Percentiles rank a stretch among this genome's conserved stretches.
These are phyloP conservation scores for Ascochyta lentis DNA, from an alignment of 2,329 filamentous ascomycete genomes.

Conservation along the genomic window DNA sequence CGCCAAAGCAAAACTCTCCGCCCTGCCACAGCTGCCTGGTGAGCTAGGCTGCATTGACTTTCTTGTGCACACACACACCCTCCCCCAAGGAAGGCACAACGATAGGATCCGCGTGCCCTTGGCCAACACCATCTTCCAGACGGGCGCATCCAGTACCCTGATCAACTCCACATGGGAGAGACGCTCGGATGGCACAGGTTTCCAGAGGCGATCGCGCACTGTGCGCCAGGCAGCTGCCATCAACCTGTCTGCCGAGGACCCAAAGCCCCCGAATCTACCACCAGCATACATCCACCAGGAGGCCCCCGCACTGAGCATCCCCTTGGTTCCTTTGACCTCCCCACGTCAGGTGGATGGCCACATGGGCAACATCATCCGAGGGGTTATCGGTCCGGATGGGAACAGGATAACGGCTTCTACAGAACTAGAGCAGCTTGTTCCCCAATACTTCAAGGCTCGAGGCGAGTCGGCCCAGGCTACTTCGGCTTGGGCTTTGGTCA, in stretches of 20 bases:
- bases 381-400: slow-evolving; percentile 58
- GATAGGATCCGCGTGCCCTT: slow-evolving; percentile 65
- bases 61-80: slow-evolving; percentile 13
- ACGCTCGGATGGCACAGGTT: neutral
- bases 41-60: slow-evolving; percentile 32
- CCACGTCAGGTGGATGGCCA: slow-evolving; percentile 68
- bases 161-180: slow-evolving; percentile 33
- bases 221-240: neutral
- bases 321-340: slow-evolving; percentile 68
- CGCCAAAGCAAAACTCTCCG: neutral
- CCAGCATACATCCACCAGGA: slow-evolving; percentile 12
- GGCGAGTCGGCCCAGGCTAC: slow-evolving; percentile 56
- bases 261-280: neutral
- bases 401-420: slow-evolving; percentile 67
- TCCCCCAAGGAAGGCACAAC: neutral
- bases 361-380: slow-evolving; percentile 80
- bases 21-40: neutral
- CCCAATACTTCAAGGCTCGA: slow-evolving; percentile 60
- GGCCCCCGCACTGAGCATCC: slow-evolving; percentile 43
- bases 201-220: neutral
- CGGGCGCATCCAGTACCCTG: slow-evolving; percentile 57
- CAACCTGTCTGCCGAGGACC: slow-evolving; percentile 1
- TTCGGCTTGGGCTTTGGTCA: slow-evolving; percentile 76
- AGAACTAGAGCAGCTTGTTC: slow-evolving; percentile 72
- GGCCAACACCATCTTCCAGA: slow-evolving; percentile 80